Base-by-base conservation (phyloP, 2,329 filamentous ascomycete genomes). In the Sporothrix curviconia region DNA sequence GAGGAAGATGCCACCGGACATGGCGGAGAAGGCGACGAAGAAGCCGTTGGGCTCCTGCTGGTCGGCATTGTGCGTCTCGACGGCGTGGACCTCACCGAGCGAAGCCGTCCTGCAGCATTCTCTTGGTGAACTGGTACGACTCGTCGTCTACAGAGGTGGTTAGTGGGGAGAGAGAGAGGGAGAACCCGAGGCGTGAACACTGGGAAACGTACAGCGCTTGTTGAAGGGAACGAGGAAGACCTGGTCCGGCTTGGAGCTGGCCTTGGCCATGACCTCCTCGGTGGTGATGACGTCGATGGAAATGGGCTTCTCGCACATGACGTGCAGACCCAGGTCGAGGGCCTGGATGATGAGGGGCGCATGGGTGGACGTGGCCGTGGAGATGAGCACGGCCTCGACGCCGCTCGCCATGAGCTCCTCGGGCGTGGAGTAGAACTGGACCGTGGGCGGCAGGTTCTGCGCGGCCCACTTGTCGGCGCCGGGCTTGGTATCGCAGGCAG, bases 341-440 rank as follows among this genome's bases (percentile, higher is more conserved):
- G 55, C 63, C 55, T 61, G 36, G 14, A 58, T 54, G 49, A 67
- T 66, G 24, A 67, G 60, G 11, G 65, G 61, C 14, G 66, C 66
- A 22, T 68, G 66, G 1, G 66, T 68, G 9, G 66, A 65, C 9
- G 66, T 68, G 8, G 65, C 66, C 6, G 66, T 68, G 14, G 64
- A 65, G 55, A 68, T 67, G 24, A 67, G 64, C 15, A 68, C 65
- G 9, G 66, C 66, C 51, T 67, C 59, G 15, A 62, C 65, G 49
- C 66, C 66, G 37, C 64, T 66, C 55, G 50, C 66, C 62, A 68
- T 64, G 19, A 62, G 63, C 28, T 68, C 66, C 49, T 65, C 62
- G 6, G 66, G 63, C 40, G 66, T 64, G 8, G 62, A 56, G 54
- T 56, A 68, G 46, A 59, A 64, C 59, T 65, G 61, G 42, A 64